phyloP scores from a whole-genome alignment of 2,329 filamentous ascomycete genomes.

The Leptographium lundbergii region DNA sequence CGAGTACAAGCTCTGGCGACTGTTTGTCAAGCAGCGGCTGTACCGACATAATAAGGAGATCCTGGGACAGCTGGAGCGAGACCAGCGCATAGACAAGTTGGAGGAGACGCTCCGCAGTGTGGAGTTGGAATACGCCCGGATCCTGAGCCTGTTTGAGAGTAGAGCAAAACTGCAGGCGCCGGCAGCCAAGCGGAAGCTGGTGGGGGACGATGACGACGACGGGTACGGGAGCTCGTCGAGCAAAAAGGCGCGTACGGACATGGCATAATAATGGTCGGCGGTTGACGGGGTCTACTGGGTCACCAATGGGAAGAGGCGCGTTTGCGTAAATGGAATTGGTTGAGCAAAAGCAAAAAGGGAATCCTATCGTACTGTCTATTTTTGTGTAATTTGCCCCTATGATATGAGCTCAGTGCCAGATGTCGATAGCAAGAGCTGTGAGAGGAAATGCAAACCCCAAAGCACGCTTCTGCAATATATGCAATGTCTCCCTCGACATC shows the following conservation, averaged over 20 bases:
- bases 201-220: conserved; percentile 14
- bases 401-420: no score
- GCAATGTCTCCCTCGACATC: neutral
- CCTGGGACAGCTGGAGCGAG: conserved; percentile 54
- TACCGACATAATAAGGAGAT: conserved; percentile 63
- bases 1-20: conserved; percentile 56
- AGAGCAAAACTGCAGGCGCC: conserved; percentile 17
- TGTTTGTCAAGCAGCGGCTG: conserved; percentile 65
- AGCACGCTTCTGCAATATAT: neutral
- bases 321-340: neutral
- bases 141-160: conserved; percentile 39
- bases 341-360: no score
- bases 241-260: conserved; percentile 3
- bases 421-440: no score
- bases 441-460: neutral
- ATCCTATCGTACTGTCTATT: no score
- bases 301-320: neutral
- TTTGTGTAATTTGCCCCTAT: no score
- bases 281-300: no score
- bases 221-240: conserved; percentile 30
- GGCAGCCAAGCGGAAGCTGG: conserved; percentile 33
- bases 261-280: conserved; percentile 1
- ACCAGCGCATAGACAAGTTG: conserved; percentile 60
- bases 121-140: conserved; percentile 58
- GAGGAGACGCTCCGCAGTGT: conserved; percentile 56